Evolutionary conservation across 139 green algal genomes (phyloP), one percentile per base, ranked within the genome.

Genomic region (Closterium sp.): DNA sequence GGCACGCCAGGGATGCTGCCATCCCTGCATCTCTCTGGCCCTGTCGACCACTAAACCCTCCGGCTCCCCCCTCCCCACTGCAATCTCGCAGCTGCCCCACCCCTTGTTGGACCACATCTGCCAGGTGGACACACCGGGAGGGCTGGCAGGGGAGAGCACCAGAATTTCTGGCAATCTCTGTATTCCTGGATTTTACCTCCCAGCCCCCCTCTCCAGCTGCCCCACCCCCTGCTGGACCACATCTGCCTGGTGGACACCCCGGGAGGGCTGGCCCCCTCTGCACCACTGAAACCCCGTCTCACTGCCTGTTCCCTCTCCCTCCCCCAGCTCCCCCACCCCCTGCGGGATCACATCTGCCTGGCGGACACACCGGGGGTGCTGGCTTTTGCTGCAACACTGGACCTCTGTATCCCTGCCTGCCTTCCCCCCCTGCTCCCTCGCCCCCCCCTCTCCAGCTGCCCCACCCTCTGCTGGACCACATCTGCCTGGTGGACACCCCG

Each of bases 181-280:
- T n/a, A n/a, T n/a, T n/a, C n/a, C n/a, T n/a, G n/a, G n/a, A n/a
- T 6, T 6, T 55, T 55, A 55, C 6, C 36, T 6, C 36, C 36
- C 6, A 6, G 4, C 36, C 36, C 36, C 36, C 36, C 36, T 55
- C 6, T 55, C 6, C 36, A 55, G 36, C 36, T 55, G 36, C 36
- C 36, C 4, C 36, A 55, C 36, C 36, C 36, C 36, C 6, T 6
- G 93, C 95, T 99, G 84, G 96, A 99, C 91, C 96, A 98, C 87
- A 96, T 99, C 86, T 97, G 96, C 0, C 95, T 99, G 85, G 94
- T 99, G 34, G 97, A 99, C 94, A 99, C 97, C 6, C 97, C 97
- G 0, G 97, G 97, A 87, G 98, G 99, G 91, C 38, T n/a, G n/a
- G n/a, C n/a, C n/a, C n/a, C n/a, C n/a, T n/a, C n/a, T n/a, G n/a